These are phyloP conservation scores for Metarhizium brunneum DNA, from an alignment of 2,329 filamentous ascomycete species.

Conservation along the genomic window DNA sequence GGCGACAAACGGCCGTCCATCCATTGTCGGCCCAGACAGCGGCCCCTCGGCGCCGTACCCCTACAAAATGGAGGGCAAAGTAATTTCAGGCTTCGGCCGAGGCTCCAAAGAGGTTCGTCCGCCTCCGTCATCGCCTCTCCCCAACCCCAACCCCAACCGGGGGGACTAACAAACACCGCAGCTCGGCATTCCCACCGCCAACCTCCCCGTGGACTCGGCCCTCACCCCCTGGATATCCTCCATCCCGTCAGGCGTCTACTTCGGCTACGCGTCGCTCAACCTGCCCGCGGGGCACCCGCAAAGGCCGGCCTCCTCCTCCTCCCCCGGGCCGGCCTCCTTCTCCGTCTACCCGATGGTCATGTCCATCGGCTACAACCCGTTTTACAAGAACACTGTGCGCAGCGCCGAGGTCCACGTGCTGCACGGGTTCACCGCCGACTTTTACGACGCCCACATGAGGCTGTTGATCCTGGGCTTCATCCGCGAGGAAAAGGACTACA, in stretches of 20 bases:
- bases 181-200: constrained; percentile 95
- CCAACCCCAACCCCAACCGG: neutral
- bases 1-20: constrained; percentile 38
- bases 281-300: constrained; percentile 41
- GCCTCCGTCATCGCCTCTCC: neutral
- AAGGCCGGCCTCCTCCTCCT: constrained; percentile 8
- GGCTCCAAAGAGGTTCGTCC: constrained; percentile 75
- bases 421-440: constrained; percentile 66
- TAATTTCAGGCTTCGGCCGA: constrained; percentile 88
- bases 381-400: constrained; percentile 84
- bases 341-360: constrained; percentile 77
- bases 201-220: constrained; percentile 65
- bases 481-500: constrained; percentile 82
- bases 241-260: constrained; percentile 78
- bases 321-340: constrained; percentile 15
- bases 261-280: constrained; percentile 75
- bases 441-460: constrained; percentile 75
- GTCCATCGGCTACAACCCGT: constrained; percentile 94
- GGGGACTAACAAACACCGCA: constrained; percentile 22
- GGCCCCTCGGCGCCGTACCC: constrained; percentile 76
- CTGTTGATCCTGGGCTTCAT: constrained; percentile 81
- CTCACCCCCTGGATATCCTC: constrained; percentile 50
- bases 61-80: constrained; percentile 71
- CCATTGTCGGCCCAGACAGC: constrained; percentile 61
- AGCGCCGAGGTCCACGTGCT: constrained; percentile 88